Conservation (phyloP, 75 land plant genomes). For the Ceratopteris richardii region DNA sequence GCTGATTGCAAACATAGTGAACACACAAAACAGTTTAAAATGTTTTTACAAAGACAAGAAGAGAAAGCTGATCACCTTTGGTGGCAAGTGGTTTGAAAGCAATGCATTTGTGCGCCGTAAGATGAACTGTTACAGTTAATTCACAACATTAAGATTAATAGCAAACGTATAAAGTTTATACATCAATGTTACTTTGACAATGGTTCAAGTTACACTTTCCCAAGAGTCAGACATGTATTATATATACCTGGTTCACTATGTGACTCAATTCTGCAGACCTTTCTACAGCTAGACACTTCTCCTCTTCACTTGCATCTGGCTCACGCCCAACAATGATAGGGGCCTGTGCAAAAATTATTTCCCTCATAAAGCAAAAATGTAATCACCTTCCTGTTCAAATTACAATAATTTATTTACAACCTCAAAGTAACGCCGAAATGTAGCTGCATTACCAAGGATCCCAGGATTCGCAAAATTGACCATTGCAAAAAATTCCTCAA, state of each 20-base stretch:
- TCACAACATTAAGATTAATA: too few relatives aligned
- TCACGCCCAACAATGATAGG: constrained; percentile 92
- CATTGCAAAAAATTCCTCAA: constrained; percentile 96
- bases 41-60: too few relatives aligned
- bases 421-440: constrained; percentile 92
- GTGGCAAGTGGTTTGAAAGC: constrained; percentile 91
- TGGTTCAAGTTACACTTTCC: too few relatives aligned
- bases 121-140: constrained; percentile 92
- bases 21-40: too few relatives aligned
- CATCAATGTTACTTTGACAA: too few relatives aligned
- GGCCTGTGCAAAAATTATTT: constrained; percentile 20
- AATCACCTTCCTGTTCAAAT: too few relatives aligned
- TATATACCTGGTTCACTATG: constrained; percentile 90
- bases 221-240: too few relatives aligned
- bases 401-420: too few relatives aligned
- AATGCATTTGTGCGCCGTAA: constrained; percentile 91
- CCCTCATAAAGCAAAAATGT: not conserved
- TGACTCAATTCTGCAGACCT: constrained; percentile 84
- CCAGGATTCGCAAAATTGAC: constrained; percentile 99
- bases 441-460: constrained; percentile 69
- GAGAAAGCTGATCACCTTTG: constrained; percentile 52
- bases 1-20: too few relatives aligned
- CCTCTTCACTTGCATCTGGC: constrained; percentile 78
- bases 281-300: constrained; percentile 56
- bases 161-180: too few relatives aligned